Conservation (phyloP, 225 moss, liverwort and hornwort genomes). For the Physcomitrium patens region DNA sequence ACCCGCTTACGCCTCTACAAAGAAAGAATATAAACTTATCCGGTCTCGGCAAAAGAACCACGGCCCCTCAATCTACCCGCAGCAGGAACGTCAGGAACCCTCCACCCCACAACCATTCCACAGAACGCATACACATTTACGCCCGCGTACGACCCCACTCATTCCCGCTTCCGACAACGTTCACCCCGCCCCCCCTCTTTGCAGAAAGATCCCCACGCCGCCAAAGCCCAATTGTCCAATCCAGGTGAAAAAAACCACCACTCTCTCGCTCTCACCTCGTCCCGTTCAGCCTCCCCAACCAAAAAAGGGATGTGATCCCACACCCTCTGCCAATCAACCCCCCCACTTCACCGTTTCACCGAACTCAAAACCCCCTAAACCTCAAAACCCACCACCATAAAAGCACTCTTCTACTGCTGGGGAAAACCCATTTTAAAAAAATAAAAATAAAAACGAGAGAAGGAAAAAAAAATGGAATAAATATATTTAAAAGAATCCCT, state of each 20-base stretch:
- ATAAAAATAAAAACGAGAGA: no score
- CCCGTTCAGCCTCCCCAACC: no score
- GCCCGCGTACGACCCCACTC: constrained; percentile 9
- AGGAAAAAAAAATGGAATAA: no score
- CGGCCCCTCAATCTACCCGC: constrained; percentile 33
- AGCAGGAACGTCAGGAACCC: background rate
- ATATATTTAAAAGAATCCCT: no score
- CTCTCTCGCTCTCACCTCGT: background rate
- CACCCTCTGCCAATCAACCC: constrained; percentile 25
- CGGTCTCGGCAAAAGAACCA: background rate
- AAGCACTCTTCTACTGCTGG: no score
- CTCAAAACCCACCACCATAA: no score
- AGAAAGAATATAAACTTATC: constrained; percentile 1
- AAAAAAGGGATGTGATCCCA: no score
- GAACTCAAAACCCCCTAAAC: no score
- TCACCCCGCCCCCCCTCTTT: background rate
- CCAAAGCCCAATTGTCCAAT: no score
- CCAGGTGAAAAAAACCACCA: constrained; percentile 27
- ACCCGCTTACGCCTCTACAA: constrained; percentile 6
- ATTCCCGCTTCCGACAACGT: background rate
- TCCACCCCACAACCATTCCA: constrained; percentile 29
- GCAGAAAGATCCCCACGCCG: background rate
- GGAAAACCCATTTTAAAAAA: no score
- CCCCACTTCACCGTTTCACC: no score
- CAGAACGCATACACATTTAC: constrained; percentile 14